phyloP scores from a whole-genome alignment of 805 yeast species.

The Pichia kluyveri region DNA sequence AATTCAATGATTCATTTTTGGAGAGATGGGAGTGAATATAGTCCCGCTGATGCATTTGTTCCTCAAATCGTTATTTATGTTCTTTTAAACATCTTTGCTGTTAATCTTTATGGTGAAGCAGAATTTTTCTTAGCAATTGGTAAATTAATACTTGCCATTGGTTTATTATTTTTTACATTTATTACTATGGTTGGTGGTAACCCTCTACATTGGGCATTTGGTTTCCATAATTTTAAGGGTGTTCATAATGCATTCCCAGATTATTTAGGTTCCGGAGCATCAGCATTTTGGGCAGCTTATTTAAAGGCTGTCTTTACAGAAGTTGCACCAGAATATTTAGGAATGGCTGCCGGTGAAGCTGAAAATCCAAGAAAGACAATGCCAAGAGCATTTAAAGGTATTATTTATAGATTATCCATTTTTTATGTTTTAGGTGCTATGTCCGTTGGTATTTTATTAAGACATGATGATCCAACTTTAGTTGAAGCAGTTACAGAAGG shows the following conservation, averaged over 20 bases:
- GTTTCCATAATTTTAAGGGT: slow-evolving; percentile 21
- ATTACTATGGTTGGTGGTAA: slow-evolving; percentile 85
- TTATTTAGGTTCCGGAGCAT: slow-evolving; percentile 43
- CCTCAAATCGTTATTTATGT: slow-evolving; percentile 59
- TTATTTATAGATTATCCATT: slow-evolving; percentile 56
- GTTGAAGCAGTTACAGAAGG: slow-evolving; percentile 47
- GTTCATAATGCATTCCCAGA: slow-evolving; percentile 39
- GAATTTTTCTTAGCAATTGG: slow-evolving; percentile 75
- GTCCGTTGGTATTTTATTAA: slow-evolving; percentile 69
- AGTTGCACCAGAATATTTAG: slow-evolving; percentile 80
- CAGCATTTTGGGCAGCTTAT: slow-evolving; percentile 64
- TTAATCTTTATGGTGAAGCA: slow-evolving; percentile 66
- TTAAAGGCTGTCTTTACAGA: slow-evolving; percentile 63
- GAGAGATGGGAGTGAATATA: slow-evolving; percentile 68
- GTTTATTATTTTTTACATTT: slow-evolving; percentile 66
- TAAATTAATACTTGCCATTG: slow-evolving; percentile 66
- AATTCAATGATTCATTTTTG: slow-evolving; percentile 74
- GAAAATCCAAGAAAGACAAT: slow-evolving; percentile 43
- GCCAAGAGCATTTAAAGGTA: slow-evolving; percentile 73
- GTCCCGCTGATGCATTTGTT: slow-evolving; percentile 60
- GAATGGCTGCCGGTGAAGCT: slow-evolving; percentile 86
- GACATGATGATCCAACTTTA: slow-evolving; percentile 57
- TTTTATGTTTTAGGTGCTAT: slow-evolving; percentile 69
- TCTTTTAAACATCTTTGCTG: slow-evolving; percentile 62
- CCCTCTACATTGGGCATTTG: slow-evolving; percentile 44